Percentiles rank a stretch among this genome's conserved stretches.
Evolutionary conservation across 2,329 filamentous ascomycete species (phyloP).

Genomic region (Alternaria sp.): DNA sequence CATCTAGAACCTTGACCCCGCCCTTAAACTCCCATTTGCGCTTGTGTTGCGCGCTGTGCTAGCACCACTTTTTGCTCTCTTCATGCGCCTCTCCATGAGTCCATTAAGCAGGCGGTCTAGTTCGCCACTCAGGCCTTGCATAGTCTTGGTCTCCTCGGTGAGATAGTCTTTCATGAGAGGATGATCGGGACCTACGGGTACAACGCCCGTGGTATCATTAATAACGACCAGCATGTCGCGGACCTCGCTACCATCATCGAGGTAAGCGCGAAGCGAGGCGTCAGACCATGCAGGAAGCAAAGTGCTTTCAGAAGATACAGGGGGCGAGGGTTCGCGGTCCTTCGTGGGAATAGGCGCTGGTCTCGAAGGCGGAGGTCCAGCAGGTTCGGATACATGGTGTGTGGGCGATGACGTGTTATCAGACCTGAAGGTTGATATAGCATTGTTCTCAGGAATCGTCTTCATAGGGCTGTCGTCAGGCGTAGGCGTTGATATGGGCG

Average conservation of each 20-base stretch:
- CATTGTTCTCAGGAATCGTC: constrained; percentile 37
- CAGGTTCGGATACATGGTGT: constrained; percentile 28
- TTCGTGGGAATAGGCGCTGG: constrained; percentile 49
- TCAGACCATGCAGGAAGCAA: constrained; percentile 82
- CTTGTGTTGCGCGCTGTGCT: constrained; percentile 20
- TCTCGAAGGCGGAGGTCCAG: constrained; percentile 43
- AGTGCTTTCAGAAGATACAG: constrained; percentile 55
- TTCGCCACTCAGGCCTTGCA: constrained; percentile 88
- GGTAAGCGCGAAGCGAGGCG: constrained; percentile 82
- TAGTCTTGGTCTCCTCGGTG: constrained; percentile 82
- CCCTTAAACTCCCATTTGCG: constrained; percentile 19
- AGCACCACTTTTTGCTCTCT: constrained; percentile 24
- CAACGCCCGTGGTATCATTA: constrained; percentile 86
- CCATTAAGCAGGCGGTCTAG: constrained; percentile 86
- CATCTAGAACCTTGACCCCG: constrained; percentile 10
- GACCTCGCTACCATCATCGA: constrained; percentile 89
- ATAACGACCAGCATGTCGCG: constrained; percentile 90
- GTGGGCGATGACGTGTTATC: constrained; percentile 36
- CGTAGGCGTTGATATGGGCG: constrained; percentile 49
- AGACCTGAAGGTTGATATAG: constrained; percentile 28
- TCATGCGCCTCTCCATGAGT: constrained; percentile 68
- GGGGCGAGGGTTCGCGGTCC: constrained; percentile 38
- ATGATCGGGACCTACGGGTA: constrained; percentile 82
- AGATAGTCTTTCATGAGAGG: constrained; percentile 83
- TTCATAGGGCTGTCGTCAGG: constrained; percentile 46